These are phyloP conservation scores for Pelargonium australe DNA, from an alignment of 441 rosid species.

Conservation along the genomic window DNA sequence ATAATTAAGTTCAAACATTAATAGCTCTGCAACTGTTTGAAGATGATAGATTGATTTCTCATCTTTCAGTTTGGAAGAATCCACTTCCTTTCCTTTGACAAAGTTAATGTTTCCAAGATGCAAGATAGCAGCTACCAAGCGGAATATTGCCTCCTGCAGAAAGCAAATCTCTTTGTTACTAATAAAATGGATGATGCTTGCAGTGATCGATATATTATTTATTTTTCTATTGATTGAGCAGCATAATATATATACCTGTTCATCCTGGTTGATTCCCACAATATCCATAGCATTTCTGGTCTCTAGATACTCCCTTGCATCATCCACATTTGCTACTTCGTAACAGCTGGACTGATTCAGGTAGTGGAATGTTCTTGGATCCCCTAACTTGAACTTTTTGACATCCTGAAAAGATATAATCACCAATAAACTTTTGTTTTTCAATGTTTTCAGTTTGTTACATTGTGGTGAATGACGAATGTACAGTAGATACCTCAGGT, in stretches of 20 bases:
- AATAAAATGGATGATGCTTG: constrained; percentile 33
- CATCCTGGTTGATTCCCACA: constrained; percentile 94
- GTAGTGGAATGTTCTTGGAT: constrained; percentile 74
- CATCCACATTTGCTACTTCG: constrained; percentile 78
- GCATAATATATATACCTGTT: constrained; percentile 68
- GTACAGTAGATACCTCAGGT: constrained; percentile 62
- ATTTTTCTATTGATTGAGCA: too few species aligned
- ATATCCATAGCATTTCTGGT: constrained; percentile 99
- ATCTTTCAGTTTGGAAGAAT: constrained; percentile 92
- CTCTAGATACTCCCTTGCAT: constrained; percentile 87
- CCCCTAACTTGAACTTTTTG: constrained; percentile 70
- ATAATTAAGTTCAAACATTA: constrained; percentile 36
- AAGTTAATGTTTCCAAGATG: constrained; percentile 95
- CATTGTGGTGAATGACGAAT: constrained; percentile 13
- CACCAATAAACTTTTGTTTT: constrained; percentile 5
- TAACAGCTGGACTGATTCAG: constrained; percentile 87
- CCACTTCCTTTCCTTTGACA: constrained; percentile 81
- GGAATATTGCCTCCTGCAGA: constrained; percentile 85
- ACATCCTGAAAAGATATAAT: constrained; percentile 50
- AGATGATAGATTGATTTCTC: constrained; percentile 86
- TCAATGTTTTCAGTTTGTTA: constrained; percentile 15
- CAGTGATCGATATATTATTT: not conserved
- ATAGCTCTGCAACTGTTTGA: constrained; percentile 71
- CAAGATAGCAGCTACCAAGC: constrained; percentile 92
- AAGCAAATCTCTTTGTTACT: constrained; percentile 10